Conservation (phyloP, 2,329 filamentous ascomycete species). For the Decorospora gaudefroyi region DNA sequence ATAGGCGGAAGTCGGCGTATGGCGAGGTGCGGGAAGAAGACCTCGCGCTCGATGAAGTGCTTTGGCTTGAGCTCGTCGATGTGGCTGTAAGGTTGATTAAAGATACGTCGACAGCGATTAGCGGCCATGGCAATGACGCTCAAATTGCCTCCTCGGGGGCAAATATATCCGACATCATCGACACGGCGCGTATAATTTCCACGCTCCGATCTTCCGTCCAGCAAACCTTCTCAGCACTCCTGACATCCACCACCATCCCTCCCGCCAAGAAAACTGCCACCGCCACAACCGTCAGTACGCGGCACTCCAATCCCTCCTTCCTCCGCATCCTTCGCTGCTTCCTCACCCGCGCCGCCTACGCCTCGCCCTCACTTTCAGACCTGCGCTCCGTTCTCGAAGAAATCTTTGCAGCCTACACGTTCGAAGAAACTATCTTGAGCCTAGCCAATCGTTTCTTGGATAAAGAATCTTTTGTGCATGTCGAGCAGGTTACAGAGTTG, state of each 20-base stretch:
- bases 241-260: conserved; percentile 65
- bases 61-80: conserved; percentile 70
- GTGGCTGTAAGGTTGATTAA: conserved; percentile 61
- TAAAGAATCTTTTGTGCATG: conserved; percentile 83
- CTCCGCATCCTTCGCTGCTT: conserved; percentile 88
- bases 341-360: conserved; percentile 76
- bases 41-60: conserved; percentile 63
- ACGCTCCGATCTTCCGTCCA: conserved; percentile 81
- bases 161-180: conserved; percentile 46
- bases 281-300: conserved; percentile 32
- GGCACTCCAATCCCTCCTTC: conserved; percentile 71
- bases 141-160: conserved; percentile 36
- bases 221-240: conserved; percentile 83
- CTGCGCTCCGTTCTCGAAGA: conserved; percentile 82
- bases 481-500: conserved; percentile 72
- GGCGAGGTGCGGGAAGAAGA: conserved; percentile 59
- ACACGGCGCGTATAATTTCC: conserved; percentile 65
- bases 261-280: conserved; percentile 23
- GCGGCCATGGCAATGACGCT: conserved; percentile 48
- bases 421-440: conserved; percentile 85
- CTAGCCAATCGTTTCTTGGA: conserved; percentile 87
- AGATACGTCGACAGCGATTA: conserved; percentile 53
- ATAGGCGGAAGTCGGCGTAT: conserved; percentile 39
- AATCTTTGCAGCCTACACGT: conserved; percentile 93
- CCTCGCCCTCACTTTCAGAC: conserved; percentile 84